Percentiles rank a stretch among this genome's conserved stretches.
These are phyloP conservation scores for Rhodosporidiobolus sp. DNA, from an alignment of 768 basidiomycete genomes.

Conservation along the genomic window DNA sequence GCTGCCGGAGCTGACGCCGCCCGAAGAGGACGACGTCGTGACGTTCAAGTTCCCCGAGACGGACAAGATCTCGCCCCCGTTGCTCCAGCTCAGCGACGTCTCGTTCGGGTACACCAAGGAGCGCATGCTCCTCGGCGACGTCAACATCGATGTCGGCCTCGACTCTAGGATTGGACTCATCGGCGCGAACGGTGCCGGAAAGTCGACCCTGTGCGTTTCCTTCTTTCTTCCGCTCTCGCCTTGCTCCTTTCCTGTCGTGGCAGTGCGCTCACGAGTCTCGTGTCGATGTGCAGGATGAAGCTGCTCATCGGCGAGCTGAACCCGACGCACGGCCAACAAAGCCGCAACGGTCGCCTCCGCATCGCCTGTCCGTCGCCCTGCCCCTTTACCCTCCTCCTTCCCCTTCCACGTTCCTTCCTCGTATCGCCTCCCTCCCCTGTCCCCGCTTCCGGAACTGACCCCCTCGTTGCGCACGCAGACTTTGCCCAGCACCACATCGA, in stretches of 20 bases:
- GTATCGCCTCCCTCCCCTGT: background rate
- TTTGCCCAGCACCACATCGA: constrained; percentile 97
- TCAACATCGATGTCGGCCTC: constrained; percentile 89
- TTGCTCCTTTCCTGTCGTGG: background rate
- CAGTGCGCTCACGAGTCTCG: background rate
- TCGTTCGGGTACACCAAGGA: constrained; percentile 84
- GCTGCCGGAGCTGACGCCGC: constrained; percentile 88
- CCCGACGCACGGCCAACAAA: constrained; percentile 73
- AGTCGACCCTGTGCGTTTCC: constrained; percentile 77
- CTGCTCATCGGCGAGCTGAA: constrained; percentile 78
- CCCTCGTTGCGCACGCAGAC: constrained; percentile 54
- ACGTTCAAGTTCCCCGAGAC: constrained; percentile 95
- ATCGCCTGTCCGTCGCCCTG: constrained; percentile 65
- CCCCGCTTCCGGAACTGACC: background rate
- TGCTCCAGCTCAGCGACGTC: constrained; percentile 86
- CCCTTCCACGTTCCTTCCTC: background rate
- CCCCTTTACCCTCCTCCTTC: background rate
- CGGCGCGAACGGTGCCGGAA: constrained; percentile 76
- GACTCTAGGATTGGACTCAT: constrained; percentile 94
- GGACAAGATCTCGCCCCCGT: constrained; percentile 94
- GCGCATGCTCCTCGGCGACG: constrained; percentile 62
- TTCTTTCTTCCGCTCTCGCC: too few species aligned
- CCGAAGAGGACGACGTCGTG: constrained; percentile 87
- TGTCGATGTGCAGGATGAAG: constrained; percentile 68
- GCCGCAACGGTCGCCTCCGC: constrained; percentile 83